A percentile compares a stretch with the other conserved stretches of the same genome.
Conservation (phyloP, 2,329 filamentous ascomycete species). For the Dendrostoma leiphaemia region DNA sequence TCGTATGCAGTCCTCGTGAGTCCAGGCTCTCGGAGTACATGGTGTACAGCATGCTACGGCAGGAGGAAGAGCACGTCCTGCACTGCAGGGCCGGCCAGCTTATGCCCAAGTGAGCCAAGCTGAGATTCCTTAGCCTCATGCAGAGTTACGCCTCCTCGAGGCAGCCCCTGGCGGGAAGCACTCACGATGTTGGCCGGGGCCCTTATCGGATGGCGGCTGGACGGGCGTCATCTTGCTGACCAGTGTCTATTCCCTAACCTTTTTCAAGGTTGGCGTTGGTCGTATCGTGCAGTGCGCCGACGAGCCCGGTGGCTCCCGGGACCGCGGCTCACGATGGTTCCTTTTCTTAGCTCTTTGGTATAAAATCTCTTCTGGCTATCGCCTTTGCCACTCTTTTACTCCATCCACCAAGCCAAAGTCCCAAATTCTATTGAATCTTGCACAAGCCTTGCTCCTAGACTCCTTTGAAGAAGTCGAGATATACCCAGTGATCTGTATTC, state of each 20-base stretch:
- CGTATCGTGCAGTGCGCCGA: neutral
- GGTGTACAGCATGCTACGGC: neutral
- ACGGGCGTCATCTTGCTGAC: conserved; percentile 8
- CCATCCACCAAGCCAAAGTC: neutral
- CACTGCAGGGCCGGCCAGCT: neutral
- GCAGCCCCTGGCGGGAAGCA: neutral
- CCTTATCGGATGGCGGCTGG: neutral
- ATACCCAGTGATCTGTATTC: too few species aligned
- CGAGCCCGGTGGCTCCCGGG: neutral
- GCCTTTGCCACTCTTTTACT: neutral
- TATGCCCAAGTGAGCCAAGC: neutral
- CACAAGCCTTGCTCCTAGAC: neutral
- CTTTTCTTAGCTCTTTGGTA: neutral
- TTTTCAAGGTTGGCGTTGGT: conserved; percentile 10
- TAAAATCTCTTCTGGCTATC: neutral
- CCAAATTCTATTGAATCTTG: neutral
- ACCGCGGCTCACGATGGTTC: conserved; percentile 2
- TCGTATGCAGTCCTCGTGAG: neutral
- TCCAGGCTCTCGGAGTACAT: neutral
- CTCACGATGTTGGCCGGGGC: neutral
- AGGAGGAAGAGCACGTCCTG: neutral
- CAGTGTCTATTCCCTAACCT: conserved; percentile 5
- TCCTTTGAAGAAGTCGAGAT: neutral
- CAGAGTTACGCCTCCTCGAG: neutral
- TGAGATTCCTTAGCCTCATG: neutral